These are phyloP conservation scores for Pigoraptor vietnamica DNA, from an alignment of 78 protist species.

Conservation along the genomic window DNA sequence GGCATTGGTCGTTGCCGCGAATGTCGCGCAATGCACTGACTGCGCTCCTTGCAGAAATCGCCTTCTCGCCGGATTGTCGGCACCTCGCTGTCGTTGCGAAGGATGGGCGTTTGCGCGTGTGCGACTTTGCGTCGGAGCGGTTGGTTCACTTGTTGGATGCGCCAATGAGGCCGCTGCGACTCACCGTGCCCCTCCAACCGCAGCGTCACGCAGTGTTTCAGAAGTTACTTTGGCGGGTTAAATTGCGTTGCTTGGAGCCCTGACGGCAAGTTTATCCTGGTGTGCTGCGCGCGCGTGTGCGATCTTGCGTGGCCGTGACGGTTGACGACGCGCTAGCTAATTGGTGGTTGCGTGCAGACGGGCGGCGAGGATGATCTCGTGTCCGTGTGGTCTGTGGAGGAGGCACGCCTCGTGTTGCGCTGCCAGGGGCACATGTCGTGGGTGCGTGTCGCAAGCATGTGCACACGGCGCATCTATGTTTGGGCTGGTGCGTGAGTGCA, in stretches of 20 bases:
- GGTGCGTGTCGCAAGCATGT: too few species aligned
- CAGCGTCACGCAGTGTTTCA: neutral
- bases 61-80: slow-evolving; percentile 45
- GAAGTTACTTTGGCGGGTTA: slow-evolving; percentile 55
- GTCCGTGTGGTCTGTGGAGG: slow-evolving; percentile 45
- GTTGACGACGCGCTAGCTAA: too few species aligned
- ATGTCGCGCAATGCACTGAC: neutral
- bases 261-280: slow-evolving; percentile 48
- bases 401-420: slow-evolving; percentile 16
- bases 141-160: too few species aligned
- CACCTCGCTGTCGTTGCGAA: slow-evolving; percentile 36
- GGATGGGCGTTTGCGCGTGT: slow-evolving; percentile 40
- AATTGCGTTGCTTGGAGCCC: slow-evolving; percentile 49
- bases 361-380: slow-evolving; percentile 64
- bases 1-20: neutral
- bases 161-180: too few species aligned
- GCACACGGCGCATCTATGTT: too few species aligned
- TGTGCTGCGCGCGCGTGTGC: neutral
- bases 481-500: too few species aligned
- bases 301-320: neutral
- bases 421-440: slow-evolving; percentile 60
- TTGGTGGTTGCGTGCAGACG: too few species aligned
- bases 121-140: slow-evolving; percentile 6
- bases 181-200: neutral
- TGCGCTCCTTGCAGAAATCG: neutral